Evolutionary conservation across 2,329 filamentous ascomycete genomes (phyloP), one percentile per base, ranked within the genome.

Genomic region (Beauveria sp.): DNA sequence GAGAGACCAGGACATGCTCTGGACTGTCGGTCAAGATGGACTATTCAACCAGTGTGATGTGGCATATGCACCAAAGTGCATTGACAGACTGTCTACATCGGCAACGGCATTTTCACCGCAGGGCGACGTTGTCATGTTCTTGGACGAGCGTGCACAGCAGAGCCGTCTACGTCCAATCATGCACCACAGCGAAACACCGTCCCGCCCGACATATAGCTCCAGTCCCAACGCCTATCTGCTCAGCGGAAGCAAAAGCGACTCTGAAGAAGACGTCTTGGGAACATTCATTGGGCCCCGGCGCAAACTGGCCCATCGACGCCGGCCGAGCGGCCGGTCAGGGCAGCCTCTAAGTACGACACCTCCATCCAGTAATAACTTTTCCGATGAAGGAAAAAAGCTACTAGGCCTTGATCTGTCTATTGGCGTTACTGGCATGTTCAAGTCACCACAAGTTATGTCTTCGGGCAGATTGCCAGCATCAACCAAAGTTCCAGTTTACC

Each of bases 31-130:
- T 1, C 79, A 78, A 26, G 86, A 88, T 65, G 83, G 84, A 0
- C 70, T 80, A 3, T 88, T 89, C 63, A 81, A 79, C 31, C 87
- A 89, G 67, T 87, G 83, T 64, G 86, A 89, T 68, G 77, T 88
- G 22, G 82, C 84, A 0, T 88, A 83, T 72, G 84, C 85, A 0
- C 83, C 82, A 3, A 84, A 84, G 66, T 80, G 84, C 18, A 81
- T 88, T 53, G 85, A 89, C 68, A 80, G 84, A 20, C 81, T 85
- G 58, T 79, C 85, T 1, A 80, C 86, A 3, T 88, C 85, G 0
- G 82, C 79, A 34, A 79, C 88, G 70, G 77, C 82, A 1, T 87
- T 88, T 63, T 87, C 84, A 0, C 75, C 85, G 0, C 74, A 74
- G 5, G 85, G 85, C 12, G 83, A 88, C 45, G 79, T 83, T 0